Conservation (phyloP, 495 filamentous ascomycete species). For the Glonium stellatum region DNA sequence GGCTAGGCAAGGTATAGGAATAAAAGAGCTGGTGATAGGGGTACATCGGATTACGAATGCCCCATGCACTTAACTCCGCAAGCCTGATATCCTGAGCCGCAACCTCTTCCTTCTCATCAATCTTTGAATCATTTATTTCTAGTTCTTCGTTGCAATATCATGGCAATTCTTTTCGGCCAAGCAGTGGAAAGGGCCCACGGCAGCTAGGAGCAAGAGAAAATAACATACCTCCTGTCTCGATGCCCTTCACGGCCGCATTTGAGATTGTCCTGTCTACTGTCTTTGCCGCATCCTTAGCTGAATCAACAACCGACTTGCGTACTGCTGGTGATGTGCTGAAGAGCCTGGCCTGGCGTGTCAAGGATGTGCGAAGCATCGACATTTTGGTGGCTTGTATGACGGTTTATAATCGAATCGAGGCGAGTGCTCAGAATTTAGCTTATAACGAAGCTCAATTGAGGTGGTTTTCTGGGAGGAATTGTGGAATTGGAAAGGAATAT, state of each 20-base stretch:
- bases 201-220: too few species aligned
- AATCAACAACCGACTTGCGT: conserved; percentile 39
- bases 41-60: too few species aligned
- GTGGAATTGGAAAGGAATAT: not conserved
- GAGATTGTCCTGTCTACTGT: conserved; percentile 49
- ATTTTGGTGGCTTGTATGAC: not conserved
- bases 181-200: not conserved
- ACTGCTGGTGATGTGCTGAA: conserved; percentile 33
- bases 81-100: not conserved
- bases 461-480: not conserved
- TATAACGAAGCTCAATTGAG: not conserved
- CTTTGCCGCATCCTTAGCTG: conserved; percentile 51
- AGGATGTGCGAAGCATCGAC: conserved; percentile 30
- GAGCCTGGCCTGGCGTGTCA: conserved; percentile 33
- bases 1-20: not conserved
- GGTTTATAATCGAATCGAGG: too few species aligned
- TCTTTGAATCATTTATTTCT: too few species aligned
- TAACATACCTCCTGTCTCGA: conserved; percentile 51
- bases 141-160: too few species aligned
- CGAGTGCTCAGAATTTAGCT: not conserved
- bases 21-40: too few species aligned
- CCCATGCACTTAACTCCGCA: not conserved
- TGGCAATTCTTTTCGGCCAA: not conserved
- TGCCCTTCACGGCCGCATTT: conserved; percentile 53
- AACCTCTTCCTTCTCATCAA: not conserved